Evolutionary conservation across 2,329 filamentous ascomycete species (phyloP).

Genomic region (Diaporthe batatas): DNA sequence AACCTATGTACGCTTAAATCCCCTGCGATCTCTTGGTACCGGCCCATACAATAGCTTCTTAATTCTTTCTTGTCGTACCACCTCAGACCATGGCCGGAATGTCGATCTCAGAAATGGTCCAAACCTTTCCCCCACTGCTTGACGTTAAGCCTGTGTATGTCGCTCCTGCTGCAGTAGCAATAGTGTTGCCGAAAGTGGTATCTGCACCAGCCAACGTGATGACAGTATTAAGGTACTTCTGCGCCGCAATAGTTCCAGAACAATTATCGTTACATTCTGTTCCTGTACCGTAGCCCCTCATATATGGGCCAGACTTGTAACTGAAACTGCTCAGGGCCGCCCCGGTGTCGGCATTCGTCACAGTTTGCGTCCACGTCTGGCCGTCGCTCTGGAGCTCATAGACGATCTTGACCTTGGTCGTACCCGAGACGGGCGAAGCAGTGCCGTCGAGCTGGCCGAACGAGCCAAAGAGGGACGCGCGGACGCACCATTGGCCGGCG

Average conservation of each 20-base stretch:
- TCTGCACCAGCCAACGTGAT: constrained; percentile 54
- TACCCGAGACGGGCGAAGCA: constrained; percentile 30
- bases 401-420: constrained; percentile 42
- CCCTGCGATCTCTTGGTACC: not conserved
- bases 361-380: constrained; percentile 46
- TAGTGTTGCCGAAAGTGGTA: constrained; percentile 48
- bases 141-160: constrained; percentile 53
- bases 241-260: constrained; percentile 53
- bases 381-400: constrained; percentile 46
- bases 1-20: not conserved
- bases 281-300: constrained; percentile 56
- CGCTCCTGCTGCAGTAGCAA: constrained; percentile 48
- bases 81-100: constrained; percentile 37
- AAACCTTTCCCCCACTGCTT: constrained; percentile 52
- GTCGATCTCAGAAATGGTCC: constrained; percentile 50
- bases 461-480: constrained; percentile 55
- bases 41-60: not conserved
- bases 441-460: constrained; percentile 55
- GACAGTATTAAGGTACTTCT: constrained; percentile 55
- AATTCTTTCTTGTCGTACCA: no score
- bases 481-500: constrained; percentile 55
- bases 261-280: constrained; percentile 56
- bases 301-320: constrained; percentile 51
- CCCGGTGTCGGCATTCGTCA: constrained; percentile 55
- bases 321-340: constrained; percentile 51